These are phyloP conservation scores for Pleurotus platypus DNA, from an alignment of 768 basidiomycete species.

Conservation along the genomic window DNA sequence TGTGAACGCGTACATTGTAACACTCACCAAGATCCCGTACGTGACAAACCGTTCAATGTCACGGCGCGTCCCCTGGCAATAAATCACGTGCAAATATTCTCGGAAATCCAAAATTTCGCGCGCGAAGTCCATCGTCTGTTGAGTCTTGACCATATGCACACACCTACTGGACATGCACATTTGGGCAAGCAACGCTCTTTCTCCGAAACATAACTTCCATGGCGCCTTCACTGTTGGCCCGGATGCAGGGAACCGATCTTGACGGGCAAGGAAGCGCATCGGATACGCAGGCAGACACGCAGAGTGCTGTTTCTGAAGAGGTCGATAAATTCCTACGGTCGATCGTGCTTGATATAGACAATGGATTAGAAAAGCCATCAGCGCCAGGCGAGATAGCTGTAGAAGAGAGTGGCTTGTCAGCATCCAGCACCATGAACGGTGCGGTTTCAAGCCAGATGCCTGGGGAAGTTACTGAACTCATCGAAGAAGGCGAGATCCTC, in stretches of 20 bases:
- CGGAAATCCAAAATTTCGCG: too few relatives aligned
- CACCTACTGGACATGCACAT: not conserved
- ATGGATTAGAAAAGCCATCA: not conserved
- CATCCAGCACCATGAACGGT: not conserved
- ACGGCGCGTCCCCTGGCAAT: too few relatives aligned
- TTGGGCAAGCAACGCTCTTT: not conserved
- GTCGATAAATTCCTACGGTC: constrained; percentile 1
- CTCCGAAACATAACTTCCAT: not conserved
- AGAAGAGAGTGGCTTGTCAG: not conserved
- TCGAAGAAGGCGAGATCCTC: not conserved
- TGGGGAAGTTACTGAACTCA: not conserved
- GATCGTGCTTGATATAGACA: not conserved
- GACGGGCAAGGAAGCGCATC: not conserved
- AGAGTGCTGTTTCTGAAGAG: not conserved
- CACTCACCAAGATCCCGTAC: too few relatives aligned
- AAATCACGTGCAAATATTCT: too few relatives aligned
- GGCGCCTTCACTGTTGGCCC: not conserved
- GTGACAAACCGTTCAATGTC: too few relatives aligned
- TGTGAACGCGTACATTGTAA: too few relatives aligned
- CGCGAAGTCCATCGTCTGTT: too few relatives aligned
- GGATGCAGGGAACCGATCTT: not conserved
- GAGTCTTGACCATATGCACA: not conserved
- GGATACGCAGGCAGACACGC: not conserved
- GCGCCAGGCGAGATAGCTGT: not conserved
- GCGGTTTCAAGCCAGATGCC: not conserved